These are phyloP conservation scores for Scytalidium sp. DNA, from an alignment of 2,329 filamentous ascomycete species.

Conservation along the genomic window DNA sequence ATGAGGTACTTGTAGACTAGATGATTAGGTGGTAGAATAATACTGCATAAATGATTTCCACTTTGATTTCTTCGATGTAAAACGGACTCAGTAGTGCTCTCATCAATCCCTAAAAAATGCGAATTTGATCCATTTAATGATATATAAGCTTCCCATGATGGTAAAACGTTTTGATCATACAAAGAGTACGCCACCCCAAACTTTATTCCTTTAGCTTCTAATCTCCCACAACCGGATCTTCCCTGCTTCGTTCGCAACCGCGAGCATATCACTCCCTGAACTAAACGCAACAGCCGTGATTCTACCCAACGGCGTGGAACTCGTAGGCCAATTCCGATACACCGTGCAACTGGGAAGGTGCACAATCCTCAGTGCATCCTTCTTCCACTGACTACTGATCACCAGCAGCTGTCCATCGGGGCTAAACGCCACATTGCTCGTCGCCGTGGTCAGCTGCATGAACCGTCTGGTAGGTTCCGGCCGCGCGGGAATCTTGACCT, in stretches of 20 bases:
- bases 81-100: too few relatives aligned
- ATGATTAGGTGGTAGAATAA: neutral
- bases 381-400: constrained; percentile 83
- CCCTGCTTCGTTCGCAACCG: constrained; percentile 84
- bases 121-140: neutral
- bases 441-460: constrained; percentile 84
- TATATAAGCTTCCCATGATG: neutral
- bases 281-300: constrained; percentile 73
- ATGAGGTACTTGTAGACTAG: neutral
- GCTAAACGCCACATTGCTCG: constrained; percentile 76
- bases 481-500: constrained; percentile 55
- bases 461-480: constrained; percentile 73
- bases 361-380: constrained; percentile 80
- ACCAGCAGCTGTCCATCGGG: constrained; percentile 86
- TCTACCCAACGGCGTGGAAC: constrained; percentile 80
- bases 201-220: constrained; percentile 46
- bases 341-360: constrained; percentile 92
- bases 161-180: too few relatives aligned
- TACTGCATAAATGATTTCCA: neutral
- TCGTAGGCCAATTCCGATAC: constrained; percentile 95
- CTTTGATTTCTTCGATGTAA: too few relatives aligned
- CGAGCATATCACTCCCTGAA: constrained; percentile 64
- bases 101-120: neutral
- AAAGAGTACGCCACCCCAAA: too few relatives aligned
- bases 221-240: constrained; percentile 93